These are phyloP conservation scores for Coleophoma crateriformis DNA, from an alignment of 2,329 filamentous ascomycete species.

Conservation along the genomic window DNA sequence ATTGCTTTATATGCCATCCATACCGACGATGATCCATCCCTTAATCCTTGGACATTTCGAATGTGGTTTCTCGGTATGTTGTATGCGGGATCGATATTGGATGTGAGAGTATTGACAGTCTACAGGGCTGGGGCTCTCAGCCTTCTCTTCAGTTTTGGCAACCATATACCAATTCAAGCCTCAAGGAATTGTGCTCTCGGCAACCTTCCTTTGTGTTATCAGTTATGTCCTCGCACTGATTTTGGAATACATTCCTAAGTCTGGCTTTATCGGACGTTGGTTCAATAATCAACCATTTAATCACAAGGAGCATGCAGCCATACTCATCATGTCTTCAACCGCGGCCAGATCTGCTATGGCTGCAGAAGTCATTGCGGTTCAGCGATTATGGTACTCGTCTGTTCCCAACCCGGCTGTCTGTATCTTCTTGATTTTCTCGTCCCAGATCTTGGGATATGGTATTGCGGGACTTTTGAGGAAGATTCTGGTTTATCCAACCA, in stretches of 20 bases:
- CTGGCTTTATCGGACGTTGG: slow-evolving; percentile 35
- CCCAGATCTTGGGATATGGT: slow-evolving; percentile 56
- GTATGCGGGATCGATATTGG: not conserved
- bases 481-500: slow-evolving; percentile 43
- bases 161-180: slow-evolving; percentile 43
- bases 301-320: slow-evolving; percentile 61
- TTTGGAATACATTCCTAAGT: slow-evolving; percentile 30
- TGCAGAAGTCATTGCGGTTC: slow-evolving; percentile 67
- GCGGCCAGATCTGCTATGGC: slow-evolving; percentile 61
- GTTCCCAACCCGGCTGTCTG: slow-evolving; percentile 55
- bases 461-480: slow-evolving; percentile 52
- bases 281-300: slow-evolving; percentile 62
- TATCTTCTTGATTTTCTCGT: slow-evolving; percentile 52
- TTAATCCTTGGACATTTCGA: slow-evolving; percentile 30
- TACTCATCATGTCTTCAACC: slow-evolving; percentile 50
- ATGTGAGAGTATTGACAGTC: not conserved
- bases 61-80: slow-evolving; percentile 27
- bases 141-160: slow-evolving; percentile 30
- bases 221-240: slow-evolving; percentile 34
- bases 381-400: slow-evolving; percentile 69
- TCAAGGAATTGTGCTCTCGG: slow-evolving; percentile 33
- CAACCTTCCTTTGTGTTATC: slow-evolving; percentile 36
- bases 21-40: slow-evolving; percentile 29
- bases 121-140: slow-evolving; percentile 25
- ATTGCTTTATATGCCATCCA: slow-evolving; percentile 20